phyloP scores from a whole-genome alignment of 176 grass and related monocot genomes.

The Phoenix roebelenii region DNA sequence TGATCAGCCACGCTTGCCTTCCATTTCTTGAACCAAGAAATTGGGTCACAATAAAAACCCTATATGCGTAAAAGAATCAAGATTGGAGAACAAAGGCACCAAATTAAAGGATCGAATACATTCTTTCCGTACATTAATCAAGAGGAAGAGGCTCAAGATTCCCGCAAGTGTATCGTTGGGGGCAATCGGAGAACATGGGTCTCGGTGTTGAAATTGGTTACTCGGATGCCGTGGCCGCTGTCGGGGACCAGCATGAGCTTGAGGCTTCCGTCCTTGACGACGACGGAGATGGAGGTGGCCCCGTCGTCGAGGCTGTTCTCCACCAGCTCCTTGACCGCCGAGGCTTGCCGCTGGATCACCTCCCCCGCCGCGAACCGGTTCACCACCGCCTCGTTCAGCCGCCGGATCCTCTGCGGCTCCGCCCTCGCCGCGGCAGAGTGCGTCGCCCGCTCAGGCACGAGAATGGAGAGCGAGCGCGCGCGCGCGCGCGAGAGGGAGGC shows the following conservation, averaged over 20 bases:
- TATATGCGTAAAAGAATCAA: too few species aligned
- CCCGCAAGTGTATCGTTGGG: neutral
- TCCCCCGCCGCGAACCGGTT: slow-evolving; percentile 86
- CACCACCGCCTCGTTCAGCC: slow-evolving; percentile 82
- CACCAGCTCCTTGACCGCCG: slow-evolving; percentile 83
- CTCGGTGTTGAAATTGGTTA: slow-evolving; percentile 9
- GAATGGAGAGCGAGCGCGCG: too few species aligned
- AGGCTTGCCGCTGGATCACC: slow-evolving; percentile 70
- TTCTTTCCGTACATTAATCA: too few species aligned
- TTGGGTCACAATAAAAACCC: too few species aligned
- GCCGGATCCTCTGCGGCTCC: slow-evolving; percentile 48
- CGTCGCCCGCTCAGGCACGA: too few species aligned
- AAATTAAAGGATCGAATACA: too few species aligned
- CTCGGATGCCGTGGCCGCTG: slow-evolving; percentile 77
- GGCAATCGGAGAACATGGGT: neutral
- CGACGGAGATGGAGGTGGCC: slow-evolving; percentile 55
- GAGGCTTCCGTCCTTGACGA: slow-evolving; percentile 75
- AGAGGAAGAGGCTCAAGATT: too few species aligned
- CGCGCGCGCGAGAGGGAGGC: too few species aligned
- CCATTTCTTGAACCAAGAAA: too few species aligned
- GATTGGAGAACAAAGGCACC: too few species aligned
- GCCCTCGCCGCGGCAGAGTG: too few species aligned
- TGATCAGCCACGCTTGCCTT: too few species aligned
- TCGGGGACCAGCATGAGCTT: slow-evolving; percentile 90
- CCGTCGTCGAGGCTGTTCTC: slow-evolving; percentile 88